phyloP scores from a whole-genome alignment of 2,329 filamentous ascomycete species.

The Colletotrichum sp. region DNA sequence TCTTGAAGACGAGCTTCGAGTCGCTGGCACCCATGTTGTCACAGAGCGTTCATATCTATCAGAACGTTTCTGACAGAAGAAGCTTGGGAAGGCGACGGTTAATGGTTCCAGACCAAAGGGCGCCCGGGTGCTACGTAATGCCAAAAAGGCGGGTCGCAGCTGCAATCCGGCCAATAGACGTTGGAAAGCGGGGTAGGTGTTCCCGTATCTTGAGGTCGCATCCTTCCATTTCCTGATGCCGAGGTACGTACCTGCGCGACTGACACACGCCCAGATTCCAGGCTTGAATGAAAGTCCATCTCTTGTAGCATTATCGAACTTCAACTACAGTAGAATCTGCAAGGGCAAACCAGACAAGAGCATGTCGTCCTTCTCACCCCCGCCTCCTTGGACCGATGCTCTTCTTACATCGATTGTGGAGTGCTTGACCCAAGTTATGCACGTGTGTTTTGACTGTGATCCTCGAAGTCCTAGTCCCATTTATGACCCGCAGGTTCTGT shows the following conservation, averaged over 20 bases:
- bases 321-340: neutral
- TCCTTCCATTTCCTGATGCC: neutral
- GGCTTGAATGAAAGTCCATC: neutral
- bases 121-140: conserved; percentile 19
- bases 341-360: neutral
- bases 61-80: conserved; percentile 1
- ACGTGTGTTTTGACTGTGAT: neutral
- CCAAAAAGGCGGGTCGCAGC: neutral
- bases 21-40: conserved; percentile 90
- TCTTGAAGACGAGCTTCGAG: conserved; percentile 98
- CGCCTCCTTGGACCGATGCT: neutral
- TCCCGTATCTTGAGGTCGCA: neutral
- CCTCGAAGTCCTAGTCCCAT: neutral
- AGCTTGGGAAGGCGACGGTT: conserved; percentile 6
- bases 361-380: neutral
- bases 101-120: conserved; percentile 11
- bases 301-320: neutral
- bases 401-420: neutral
- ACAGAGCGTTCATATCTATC: conserved; percentile 17
- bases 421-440: neutral
- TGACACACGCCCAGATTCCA: neutral
- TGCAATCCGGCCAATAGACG: conserved; percentile 2
- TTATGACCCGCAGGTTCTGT: neutral
- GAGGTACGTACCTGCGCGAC: neutral
- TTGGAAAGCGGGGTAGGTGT: conserved; percentile 5